These are phyloP conservation scores for Westerdykella sp. DNA, from an alignment of 2,329 filamentous ascomycete genomes.

Conservation along the genomic window DNA sequence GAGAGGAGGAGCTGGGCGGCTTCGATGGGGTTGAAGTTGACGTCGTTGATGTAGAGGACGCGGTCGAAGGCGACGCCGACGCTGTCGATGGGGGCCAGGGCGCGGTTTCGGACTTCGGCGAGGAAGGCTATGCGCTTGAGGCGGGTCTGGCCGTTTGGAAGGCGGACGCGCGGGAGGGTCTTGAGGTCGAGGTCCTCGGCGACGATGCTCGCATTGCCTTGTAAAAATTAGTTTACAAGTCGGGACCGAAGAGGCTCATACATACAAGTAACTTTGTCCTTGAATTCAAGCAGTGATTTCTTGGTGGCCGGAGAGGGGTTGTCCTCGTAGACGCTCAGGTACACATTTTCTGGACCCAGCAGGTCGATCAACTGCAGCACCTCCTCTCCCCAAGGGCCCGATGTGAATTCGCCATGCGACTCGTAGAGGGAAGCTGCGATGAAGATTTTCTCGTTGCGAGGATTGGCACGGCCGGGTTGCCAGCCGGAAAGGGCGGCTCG, in stretches of 20 bases:
- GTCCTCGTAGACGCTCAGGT: slow-evolving; percentile 68
- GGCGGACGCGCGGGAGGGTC: slow-evolving; percentile 53
- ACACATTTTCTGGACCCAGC: slow-evolving; percentile 62
- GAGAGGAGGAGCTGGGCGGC: slow-evolving; percentile 59
- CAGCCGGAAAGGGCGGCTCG: slow-evolving; percentile 22
- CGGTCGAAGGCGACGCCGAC: slow-evolving; percentile 53
- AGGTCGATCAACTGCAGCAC: slow-evolving; percentile 58
- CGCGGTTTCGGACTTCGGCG: slow-evolving; percentile 66
- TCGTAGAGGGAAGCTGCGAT: slow-evolving; percentile 69
- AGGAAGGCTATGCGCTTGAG: slow-evolving; percentile 69
- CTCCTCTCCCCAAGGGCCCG: slow-evolving; percentile 58
- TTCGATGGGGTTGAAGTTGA: slow-evolving; percentile 55
- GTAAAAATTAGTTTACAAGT: slow-evolving; percentile 8
- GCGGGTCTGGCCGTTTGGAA: slow-evolving; percentile 58
- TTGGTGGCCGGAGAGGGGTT: slow-evolving; percentile 55
- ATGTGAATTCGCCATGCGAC: slow-evolving; percentile 52
- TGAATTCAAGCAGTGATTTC: slow-evolving; percentile 50
- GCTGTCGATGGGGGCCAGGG: slow-evolving; percentile 56
- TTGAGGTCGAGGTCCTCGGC: slow-evolving; percentile 54
- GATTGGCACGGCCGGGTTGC: slow-evolving; percentile 43
- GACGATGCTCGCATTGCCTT: slow-evolving; percentile 48
- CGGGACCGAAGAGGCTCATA: background rate
- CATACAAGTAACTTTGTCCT: slow-evolving; percentile 44
- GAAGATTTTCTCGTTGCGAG: slow-evolving; percentile 60
- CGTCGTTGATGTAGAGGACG: slow-evolving; percentile 60